Evolutionary conservation across 2,329 filamentous ascomycete species (phyloP), one percentile per base, ranked within the genome.

Genomic region (Laburnicola sp.): DNA sequence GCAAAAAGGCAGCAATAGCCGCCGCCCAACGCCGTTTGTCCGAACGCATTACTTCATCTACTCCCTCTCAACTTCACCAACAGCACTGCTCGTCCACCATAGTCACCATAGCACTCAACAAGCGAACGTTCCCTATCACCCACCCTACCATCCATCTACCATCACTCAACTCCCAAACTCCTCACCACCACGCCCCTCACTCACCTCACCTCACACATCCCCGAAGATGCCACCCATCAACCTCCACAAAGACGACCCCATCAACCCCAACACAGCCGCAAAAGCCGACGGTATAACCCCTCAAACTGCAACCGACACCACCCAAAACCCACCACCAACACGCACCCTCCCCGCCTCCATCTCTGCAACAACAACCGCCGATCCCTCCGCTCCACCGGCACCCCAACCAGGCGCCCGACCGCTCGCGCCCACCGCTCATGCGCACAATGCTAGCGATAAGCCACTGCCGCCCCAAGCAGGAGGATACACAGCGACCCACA

Each of bases 181-280:
- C 21, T 9, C 31, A 38, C 47, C 30, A 26, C 36, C 9, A 35
- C 46, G 32, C 25, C 45, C 43, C 45, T 32, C 32, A 16, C 21
- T 39, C 28, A 30, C 6, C 32, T 23, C 45, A 27, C 32, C 48
- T 43, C 36, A 51, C 45, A 8, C 44, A 48, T 30, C 45, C 40
- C 42, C 45, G 51, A 73, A 35, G 8, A 79, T 79, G 77, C 75
- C 76, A 9, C 76, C 76, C 9, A 74, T 79, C 38, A 75, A 69
- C 37, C 70, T 78, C 48, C 75, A 78, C 70, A 74, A 74, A 49
- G 69, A 79, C 56, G 72, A 72, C 23, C 77, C 77, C 45, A 78
- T 80, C 56, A 66, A 66, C 9, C 68, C 76, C 4, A 55, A 30
- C 10, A 10, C 53, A 22, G 60, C 60, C 38, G 62, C 64, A 51